phyloP scores from a whole-genome alignment of 2,329 filamentous ascomycete genomes.

The Aspergillus thermomutatus region DNA sequence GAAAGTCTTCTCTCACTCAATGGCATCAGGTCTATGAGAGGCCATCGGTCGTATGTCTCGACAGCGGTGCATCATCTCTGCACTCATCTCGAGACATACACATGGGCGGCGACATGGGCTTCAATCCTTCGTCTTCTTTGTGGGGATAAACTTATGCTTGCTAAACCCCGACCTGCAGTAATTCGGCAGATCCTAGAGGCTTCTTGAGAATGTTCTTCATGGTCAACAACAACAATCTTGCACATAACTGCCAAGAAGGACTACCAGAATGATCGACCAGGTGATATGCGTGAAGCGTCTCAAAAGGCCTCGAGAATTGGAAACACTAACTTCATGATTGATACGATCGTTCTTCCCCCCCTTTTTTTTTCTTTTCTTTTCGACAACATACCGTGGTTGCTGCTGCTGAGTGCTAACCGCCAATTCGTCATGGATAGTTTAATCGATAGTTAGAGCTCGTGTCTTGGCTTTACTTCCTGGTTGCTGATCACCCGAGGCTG shows the following conservation, averaged over 20 bases:
- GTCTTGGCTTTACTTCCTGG: conserved; percentile 24
- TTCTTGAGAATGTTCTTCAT: background rate
- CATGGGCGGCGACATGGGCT: background rate
- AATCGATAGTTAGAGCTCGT: conserved; percentile 17
- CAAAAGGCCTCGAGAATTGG: background rate
- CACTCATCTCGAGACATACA: background rate
- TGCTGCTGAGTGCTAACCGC: background rate
- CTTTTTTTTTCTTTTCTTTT: background rate
- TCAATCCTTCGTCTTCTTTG: background rate
- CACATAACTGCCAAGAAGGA: background rate
- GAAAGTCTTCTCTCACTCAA: background rate
- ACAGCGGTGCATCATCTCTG: background rate
- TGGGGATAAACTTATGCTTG: background rate
- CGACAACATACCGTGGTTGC: background rate
- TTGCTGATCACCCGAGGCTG: conserved; percentile 33
- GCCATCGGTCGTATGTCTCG: background rate
- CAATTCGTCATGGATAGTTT: background rate
- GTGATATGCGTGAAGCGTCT: background rate
- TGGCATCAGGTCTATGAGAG: background rate
- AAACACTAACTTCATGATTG: background rate
- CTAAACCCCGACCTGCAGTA: background rate
- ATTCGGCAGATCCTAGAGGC: background rate
- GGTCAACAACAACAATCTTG: background rate
- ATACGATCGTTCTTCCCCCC: background rate
- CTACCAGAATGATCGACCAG: background rate